Percentiles rank a stretch among this genome's conserved stretches.
Evolutionary conservation across 164 flowering plant species (phyloP).

Genomic region (Stephania cephalantha): DNA sequence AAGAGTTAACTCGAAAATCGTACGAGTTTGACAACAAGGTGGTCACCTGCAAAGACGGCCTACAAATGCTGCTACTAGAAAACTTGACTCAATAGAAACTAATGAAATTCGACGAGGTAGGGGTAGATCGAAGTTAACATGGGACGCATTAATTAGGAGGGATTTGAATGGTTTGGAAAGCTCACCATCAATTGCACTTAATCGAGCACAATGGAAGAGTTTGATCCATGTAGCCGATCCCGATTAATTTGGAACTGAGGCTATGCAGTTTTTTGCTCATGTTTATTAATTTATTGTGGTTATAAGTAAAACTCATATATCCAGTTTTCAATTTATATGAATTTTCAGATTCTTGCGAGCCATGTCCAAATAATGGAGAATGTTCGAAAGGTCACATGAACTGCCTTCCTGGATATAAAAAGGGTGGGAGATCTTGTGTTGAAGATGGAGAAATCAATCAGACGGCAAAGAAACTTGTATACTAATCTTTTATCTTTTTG

Average conservation of each 20-base stretch:
- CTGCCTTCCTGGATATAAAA: constrained; percentile 64
- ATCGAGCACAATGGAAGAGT: too few species aligned
- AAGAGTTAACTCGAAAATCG: neutral
- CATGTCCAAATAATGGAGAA: constrained; percentile 74
- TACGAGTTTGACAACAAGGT: neutral
- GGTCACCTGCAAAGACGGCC: neutral
- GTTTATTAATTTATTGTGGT: neutral
- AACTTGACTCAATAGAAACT: too few species aligned
- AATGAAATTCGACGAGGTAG: too few species aligned
- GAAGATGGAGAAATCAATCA: constrained; percentile 78
- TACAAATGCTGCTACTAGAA: too few species aligned
- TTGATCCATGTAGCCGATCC: too few species aligned
- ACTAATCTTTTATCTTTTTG: constrained; percentile 5
- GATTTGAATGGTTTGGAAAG: too few species aligned
- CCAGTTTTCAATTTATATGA: constrained; percentile 9
- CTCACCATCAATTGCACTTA: too few species aligned
- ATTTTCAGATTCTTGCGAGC: constrained; percentile 65
- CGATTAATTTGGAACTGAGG: too few species aligned
- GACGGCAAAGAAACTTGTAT: constrained; percentile 69
- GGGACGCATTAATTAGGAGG: too few species aligned
- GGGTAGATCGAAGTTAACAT: too few species aligned
- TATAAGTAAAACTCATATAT: constrained; percentile 2
- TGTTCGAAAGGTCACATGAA: constrained; percentile 65
- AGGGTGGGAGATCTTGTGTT: constrained; percentile 57
- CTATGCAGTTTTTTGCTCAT: neutral